Conservation (phyloP, 1,284 basidiomycete genomes). For the Melampsora americana region DNA sequence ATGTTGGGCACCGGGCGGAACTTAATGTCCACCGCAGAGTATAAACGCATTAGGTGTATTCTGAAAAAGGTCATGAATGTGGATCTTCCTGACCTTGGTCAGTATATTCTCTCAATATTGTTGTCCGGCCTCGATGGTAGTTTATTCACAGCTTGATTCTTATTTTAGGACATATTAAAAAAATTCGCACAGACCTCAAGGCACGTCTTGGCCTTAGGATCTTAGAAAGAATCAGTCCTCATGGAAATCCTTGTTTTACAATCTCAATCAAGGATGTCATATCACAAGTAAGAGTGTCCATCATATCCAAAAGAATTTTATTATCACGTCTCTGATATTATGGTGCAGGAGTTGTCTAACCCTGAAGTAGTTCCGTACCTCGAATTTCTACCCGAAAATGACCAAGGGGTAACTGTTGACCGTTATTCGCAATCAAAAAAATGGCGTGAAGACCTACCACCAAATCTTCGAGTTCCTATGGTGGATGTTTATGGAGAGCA, state of each 20-base stretch:
- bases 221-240: not conserved
- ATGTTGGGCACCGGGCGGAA: too few relatives aligned
- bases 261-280: not conserved
- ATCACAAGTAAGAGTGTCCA: not conserved
- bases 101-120: too few relatives aligned
- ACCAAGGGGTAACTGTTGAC: not conserved
- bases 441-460: slow-evolving; percentile 6
- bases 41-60: too few relatives aligned
- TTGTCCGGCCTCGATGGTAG: too few relatives aligned
- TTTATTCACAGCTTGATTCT: too few relatives aligned
- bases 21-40: too few relatives aligned
- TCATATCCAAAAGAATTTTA: not conserved
- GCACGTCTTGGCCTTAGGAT: not conserved
- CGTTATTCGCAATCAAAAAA: slow-evolving; percentile 16
- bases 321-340: not conserved
- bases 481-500: not conserved
- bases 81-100: too few relatives aligned
- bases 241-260: not conserved
- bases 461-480: slow-evolving; percentile 7
- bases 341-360: not conserved
- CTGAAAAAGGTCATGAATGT: too few relatives aligned
- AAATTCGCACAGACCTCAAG: not conserved
- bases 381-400: not conserved
- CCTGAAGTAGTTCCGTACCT: not conserved
- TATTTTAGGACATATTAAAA: not conserved